Evolutionary conservation across 2,329 filamentous ascomycete genomes (phyloP).

Genomic region (Polytolypa hystricis): DNA sequence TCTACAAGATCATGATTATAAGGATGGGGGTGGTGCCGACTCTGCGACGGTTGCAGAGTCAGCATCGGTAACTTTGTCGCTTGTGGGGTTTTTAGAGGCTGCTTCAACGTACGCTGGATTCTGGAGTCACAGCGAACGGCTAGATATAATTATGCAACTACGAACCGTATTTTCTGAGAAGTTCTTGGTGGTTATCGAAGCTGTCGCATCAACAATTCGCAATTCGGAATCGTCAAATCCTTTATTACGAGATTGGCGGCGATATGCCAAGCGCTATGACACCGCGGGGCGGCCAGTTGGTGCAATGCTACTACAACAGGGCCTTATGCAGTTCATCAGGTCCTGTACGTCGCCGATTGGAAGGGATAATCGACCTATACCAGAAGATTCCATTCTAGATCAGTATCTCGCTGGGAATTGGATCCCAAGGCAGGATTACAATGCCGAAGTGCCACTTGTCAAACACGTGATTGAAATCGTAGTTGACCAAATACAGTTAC

Average conservation of each 20-base stretch:
- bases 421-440: conserved; percentile 30
- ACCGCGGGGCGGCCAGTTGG: conserved; percentile 69
- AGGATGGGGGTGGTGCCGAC: conserved; percentile 24
- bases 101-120: conserved; percentile 67
- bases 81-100: conserved; percentile 84
- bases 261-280: conserved; percentile 72
- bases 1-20: conserved; percentile 48
- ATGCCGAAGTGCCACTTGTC: conserved; percentile 27
- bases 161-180: conserved; percentile 67
- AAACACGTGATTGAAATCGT: conserved; percentile 59
- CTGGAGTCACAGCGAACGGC: conserved; percentile 64
- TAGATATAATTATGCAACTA: conserved; percentile 61
- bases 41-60: conserved; percentile 54
- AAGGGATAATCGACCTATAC: conserved; percentile 48
- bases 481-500: conserved; percentile 68
- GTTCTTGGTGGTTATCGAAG: conserved; percentile 78
- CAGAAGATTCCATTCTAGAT: conserved; percentile 58
- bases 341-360: conserved; percentile 65
- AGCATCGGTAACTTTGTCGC: conserved; percentile 66
- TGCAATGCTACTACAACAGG: conserved; percentile 81
- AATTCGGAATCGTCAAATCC: conserved; percentile 59
- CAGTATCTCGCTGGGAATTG: conserved; percentile 53
- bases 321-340: conserved; percentile 75
- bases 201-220: conserved; percentile 78
- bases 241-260: conserved; percentile 73